phyloP scores from a whole-genome alignment of 352 stramenopile species.

The Phytopythium kandeliae region DNA sequence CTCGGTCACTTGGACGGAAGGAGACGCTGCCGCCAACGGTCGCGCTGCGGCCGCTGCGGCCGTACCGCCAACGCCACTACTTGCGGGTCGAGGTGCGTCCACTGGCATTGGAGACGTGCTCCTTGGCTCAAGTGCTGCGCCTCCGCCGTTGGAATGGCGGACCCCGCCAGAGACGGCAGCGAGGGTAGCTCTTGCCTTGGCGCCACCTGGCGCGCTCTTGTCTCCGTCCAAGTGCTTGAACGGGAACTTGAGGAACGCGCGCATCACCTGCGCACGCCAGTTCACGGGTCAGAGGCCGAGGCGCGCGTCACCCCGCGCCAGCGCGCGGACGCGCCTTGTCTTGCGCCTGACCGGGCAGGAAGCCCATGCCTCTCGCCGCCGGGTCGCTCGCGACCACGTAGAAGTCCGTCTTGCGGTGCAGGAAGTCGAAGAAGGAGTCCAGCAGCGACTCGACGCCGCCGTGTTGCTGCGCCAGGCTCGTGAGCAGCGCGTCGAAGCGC shows the following conservation, averaged over 20 bases:
- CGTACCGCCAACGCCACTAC: not conserved
- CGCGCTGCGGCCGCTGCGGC: not conserved
- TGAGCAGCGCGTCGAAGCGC: constrained; percentile 80
- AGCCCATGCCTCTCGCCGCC: constrained; percentile 44
- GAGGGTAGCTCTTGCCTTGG: not conserved
- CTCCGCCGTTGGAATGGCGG: too few relatives aligned
- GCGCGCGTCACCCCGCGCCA: not conserved
- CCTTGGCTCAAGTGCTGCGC: too few relatives aligned
- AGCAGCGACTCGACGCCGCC: constrained; percentile 95
- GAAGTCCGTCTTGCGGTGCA: constrained; percentile 98
- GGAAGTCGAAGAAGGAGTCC: constrained; percentile 96
- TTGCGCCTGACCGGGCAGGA: constrained; percentile 52
- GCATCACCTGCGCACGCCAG: constrained; percentile 27
- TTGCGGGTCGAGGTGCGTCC: too few relatives aligned
- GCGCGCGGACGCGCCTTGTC: constrained; percentile 23
- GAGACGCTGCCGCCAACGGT: not conserved
- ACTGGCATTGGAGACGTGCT: too few relatives aligned
- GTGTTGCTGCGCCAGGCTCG: constrained; percentile 93
- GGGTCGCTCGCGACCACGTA: constrained; percentile 80
- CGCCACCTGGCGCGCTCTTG: not conserved
- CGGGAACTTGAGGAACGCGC: constrained; percentile 62
- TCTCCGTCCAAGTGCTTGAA: constrained; percentile 43
- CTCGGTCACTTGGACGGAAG: constrained; percentile 31
- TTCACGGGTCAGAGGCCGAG: not conserved
- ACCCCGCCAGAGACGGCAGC: too few relatives aligned